Conservation (phyloP, 129 eudicot species). For the Ambrosia trifida region DNA sequence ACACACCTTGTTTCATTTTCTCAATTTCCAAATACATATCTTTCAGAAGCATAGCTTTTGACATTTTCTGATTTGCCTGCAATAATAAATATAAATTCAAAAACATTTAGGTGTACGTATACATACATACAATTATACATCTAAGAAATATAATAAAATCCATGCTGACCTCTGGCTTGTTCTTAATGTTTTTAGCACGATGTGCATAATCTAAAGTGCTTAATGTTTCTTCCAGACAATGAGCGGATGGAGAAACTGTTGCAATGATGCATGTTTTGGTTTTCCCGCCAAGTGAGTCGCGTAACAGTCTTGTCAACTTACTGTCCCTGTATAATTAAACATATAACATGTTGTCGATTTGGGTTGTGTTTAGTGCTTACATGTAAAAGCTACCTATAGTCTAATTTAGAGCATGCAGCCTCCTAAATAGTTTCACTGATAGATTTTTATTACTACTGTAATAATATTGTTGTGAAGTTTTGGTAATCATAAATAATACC, state of each 20-base stretch:
- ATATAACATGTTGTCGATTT: neutral
- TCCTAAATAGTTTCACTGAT: neutral
- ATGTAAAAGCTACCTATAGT: neutral
- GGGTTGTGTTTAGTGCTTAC: neutral
- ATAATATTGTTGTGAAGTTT: neutral
- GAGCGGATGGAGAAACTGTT: constrained; percentile 80
- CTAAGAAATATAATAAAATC: constrained; percentile 6
- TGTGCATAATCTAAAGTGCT: constrained; percentile 88
- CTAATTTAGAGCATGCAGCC: no score
- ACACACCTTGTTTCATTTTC: constrained; percentile 86
- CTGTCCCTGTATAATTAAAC: constrained; percentile 59
- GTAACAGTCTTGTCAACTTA: constrained; percentile 77
- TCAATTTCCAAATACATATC: constrained; percentile 83
- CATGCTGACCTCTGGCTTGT: constrained; percentile 76
- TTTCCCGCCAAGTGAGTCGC: constrained; percentile 92
- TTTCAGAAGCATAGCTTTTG: constrained; percentile 76
- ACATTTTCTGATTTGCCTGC: constrained; percentile 84
- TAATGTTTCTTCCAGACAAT: constrained; percentile 82
- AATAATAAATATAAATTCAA: constrained; percentile 12
- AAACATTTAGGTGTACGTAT: neutral
- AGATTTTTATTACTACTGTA: neutral
- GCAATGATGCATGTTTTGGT: constrained; percentile 93
- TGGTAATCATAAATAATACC: neutral
- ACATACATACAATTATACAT: neutral
- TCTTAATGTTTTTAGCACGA: constrained; percentile 88